Evolutionary conservation across 2,329 filamentous ascomycete genomes (phyloP), one percentile per base, ranked within the genome.

Genomic region (Penicillium sp.): DNA sequence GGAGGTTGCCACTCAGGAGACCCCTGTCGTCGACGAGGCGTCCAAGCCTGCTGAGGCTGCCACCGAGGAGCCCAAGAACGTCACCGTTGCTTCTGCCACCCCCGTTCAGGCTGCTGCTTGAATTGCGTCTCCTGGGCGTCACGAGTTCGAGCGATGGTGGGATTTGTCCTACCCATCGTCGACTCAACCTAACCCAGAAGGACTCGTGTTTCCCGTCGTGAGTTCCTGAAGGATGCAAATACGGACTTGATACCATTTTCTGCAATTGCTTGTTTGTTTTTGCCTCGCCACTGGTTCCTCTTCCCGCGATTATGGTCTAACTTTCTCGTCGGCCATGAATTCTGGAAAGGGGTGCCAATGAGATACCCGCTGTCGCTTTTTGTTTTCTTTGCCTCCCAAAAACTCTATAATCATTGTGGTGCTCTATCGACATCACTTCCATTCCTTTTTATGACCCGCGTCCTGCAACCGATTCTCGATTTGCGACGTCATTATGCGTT

Each of bases 81-180:
- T 67, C 46, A 64, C 63, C 47, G 69, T 71, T 28, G 44, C 69
- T 42, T 61, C 64, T 42, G 57, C 70, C 34, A 66, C 70, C 26
- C 68, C 72, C 26, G 72, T 75, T 52, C 70, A 74, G 67, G 72
- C 73, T 65, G 72, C 73, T 52, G 72, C 73, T 64, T 75, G 69
- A 75, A 73, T 58, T 61, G 58, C 57, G 56, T 58, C 57, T 50
- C 56, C 64, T 54, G 64, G 64, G 57, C 68, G 68, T 48, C 59
- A 72, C 54, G 70, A 74, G 64, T 73, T 66, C 62, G 71, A 74
- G 63, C 70, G 72, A 58, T 74, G 70, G 71, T 74, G 71, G 72
- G 71, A 72, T 54, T 51, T 66, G 58, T 58, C 69, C 61, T 63
- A 54, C 57, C 49, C 66, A 57, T 64, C 63, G 59, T 57, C 60